Evolutionary conservation across 2,329 filamentous ascomycete genomes (phyloP), one percentile per base, ranked within the genome.

Genomic region (Chrysosporium queenslandicum): DNA sequence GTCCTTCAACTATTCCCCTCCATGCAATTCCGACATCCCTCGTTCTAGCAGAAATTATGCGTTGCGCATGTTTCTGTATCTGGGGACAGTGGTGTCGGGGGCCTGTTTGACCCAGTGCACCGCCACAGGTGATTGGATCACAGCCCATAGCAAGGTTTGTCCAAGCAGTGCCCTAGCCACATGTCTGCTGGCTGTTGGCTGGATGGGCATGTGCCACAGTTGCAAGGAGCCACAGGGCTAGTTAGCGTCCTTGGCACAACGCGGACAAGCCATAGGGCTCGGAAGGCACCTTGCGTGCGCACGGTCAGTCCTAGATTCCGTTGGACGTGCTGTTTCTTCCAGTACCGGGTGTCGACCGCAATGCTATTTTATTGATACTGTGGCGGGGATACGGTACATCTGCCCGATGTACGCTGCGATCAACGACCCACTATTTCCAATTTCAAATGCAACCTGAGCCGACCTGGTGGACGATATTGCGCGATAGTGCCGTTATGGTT

Each of bases 91-190:
- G 5, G 37, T n/a, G n/a, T n/a, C n/a, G n/a, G n/a, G 37, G 8
- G 37, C 20, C 37, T 18, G 39, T 42, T 42, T 42, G 39, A 42
- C 20, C 39, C 39, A 42, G 11, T 42, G 39, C 39, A 42, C 39
- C 39, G 39, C 39, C 39, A 42, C 39, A 42, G 39, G 21, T 42
- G 39, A 42, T 42, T 42, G 39, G 39, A 42, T 42, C 39, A 12
- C n/a, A n/a, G n/a, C n/a, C n/a, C n/a, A n/a, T 4, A 4, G n/a
- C 25, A 42, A 42, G 39, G 39, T 42, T 42, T 42, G 18, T 18
- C 39, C 25, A 42, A 25, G 20, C 11, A 4, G 8, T 7, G 20
- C 39, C 11, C 39, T 42, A 42, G 39, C 39, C 39, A 42, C 39
- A 42, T 42, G 39, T 42, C 39, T 3, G 3, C 16, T 42, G 39